A percentile compares a stretch with the other conserved stretches of the same genome.
phyloP scores from a whole-genome alignment of 2,329 filamentous ascomycete genomes.

The Arthrocladium fulminans region DNA sequence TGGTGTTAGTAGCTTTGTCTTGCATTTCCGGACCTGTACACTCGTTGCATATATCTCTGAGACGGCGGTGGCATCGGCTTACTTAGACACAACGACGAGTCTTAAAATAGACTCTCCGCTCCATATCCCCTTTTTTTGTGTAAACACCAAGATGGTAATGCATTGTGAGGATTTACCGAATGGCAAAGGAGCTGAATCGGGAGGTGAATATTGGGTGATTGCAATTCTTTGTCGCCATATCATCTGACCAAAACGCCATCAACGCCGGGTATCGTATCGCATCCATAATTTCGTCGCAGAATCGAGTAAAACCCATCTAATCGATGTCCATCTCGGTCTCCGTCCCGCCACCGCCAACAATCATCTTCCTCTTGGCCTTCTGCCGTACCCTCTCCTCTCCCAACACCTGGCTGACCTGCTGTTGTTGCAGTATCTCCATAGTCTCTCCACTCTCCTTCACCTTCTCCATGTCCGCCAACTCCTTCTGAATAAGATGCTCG shows the following conservation, averaged over 20 bases:
- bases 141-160: background rate
- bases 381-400: slow-evolving; percentile 35
- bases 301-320: slow-evolving; percentile 23
- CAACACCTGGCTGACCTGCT: slow-evolving; percentile 26
- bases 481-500: slow-evolving; percentile 78
- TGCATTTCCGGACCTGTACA: background rate
- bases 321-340: slow-evolving; percentile 42
- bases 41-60: background rate
- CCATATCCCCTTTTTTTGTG: background rate
- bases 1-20: too few relatives aligned
- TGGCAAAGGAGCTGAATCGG: background rate
- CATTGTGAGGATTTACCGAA: background rate
- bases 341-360: slow-evolving; percentile 35
- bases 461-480: slow-evolving; percentile 51
- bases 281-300: background rate
- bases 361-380: slow-evolving; percentile 37
- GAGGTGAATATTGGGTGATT: background rate
- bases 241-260: background rate
- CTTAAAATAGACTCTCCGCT: background rate
- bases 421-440: slow-evolving; percentile 24
- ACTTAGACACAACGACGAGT: background rate
- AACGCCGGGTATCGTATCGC: slow-evolving; percentile 14
- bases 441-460: slow-evolving; percentile 29
- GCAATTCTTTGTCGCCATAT: background rate
- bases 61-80: background rate